Evolutionary conservation across 768 basidiomycete species (phyloP), one percentile per base, ranked within the genome.

Genomic region (Mycena capillaripes): DNA sequence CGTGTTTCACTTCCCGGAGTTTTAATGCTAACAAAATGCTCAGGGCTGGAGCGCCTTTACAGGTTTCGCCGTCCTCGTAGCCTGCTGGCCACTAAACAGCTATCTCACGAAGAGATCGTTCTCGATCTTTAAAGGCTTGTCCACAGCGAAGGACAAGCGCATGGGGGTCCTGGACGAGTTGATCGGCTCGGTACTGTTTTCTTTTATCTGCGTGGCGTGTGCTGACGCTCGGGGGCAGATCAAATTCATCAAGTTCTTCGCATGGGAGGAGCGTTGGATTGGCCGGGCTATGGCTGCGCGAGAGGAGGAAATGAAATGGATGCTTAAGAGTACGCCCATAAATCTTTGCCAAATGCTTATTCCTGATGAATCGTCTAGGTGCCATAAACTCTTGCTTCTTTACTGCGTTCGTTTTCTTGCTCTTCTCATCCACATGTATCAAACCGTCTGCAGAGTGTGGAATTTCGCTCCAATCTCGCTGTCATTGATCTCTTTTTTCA

Each of bases 181-280:
- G 29, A 92, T 96, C 71, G 88, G 89, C 25, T 90, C 91, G 11
- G 91, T 90, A n/a, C 21, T 29, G 42, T 60, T 6, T 25, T 46
- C 6, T 11, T 16, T 30, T 16, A 32, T 29, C n/a, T n/a, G n/a
- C 19, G 23, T 11, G 7, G 23, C n/a, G 72, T 23, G 86, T 81
- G 14, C 2, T 44, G 16, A 2, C 16, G 1, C 10, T 8, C 16
- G 38, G 16, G 11, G 38, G 3, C n/a, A 68, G 66, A 82, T 92
- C 65, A 93, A 93, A 79, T 92, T 93, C 78, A 91, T 93, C 85
- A 93, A 95, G 80, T 94, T 95, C 85, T 95, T 95, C 72, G 93
- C 93, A 2, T 95, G 93, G 88, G 93, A 94, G 73, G 87, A 91
- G 53, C 87, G 89, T 16, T 95, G 95, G 95, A 92, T 94, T 46